These are phyloP conservation scores for Echium plantagineum DNA, from an alignment of 257 asterid genomes.

Conservation along the genomic window DNA sequence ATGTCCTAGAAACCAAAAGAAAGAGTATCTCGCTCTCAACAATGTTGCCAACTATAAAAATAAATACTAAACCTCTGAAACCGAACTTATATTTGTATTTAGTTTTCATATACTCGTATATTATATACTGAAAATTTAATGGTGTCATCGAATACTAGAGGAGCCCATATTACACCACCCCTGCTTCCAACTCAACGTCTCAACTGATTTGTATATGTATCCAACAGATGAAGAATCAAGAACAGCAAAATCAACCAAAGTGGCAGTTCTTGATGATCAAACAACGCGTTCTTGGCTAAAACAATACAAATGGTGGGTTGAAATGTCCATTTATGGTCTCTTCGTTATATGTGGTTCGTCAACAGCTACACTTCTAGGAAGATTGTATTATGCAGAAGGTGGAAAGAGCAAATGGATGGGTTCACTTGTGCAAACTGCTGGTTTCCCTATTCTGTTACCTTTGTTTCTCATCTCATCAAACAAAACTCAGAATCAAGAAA, in stretches of 20 bases:
- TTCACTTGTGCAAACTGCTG: slow-evolving; percentile 25
- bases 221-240: slow-evolving; percentile 15
- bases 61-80: no score
- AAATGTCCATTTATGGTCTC: slow-evolving; percentile 17
- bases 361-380: slow-evolving; percentile 23
- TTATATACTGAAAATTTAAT: no score
- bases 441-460: slow-evolving; percentile 39
- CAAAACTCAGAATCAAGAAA: not conserved
- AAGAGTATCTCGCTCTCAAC: no score
- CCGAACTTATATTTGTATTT: no score
- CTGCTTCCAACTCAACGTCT: not conserved
- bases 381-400: slow-evolving; percentile 38
- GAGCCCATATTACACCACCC: no score
- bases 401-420: slow-evolving; percentile 38
- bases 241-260: slow-evolving; percentile 4
- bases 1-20: no score
- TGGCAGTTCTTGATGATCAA: not conserved
- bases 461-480: slow-evolving; percentile 12
- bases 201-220: slow-evolving; percentile 2
- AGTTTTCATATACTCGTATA: no score
- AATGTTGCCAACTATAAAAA: no score
- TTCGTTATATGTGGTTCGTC: slow-evolving; percentile 31
- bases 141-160: no score
- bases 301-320: slow-evolving; percentile 19
- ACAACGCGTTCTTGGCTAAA: not conserved